Evolutionary conservation across 495 filamentous ascomycete species (phyloP), one percentile per base, ranked within the genome.

Genomic region (Talaromyces adpressus): DNA sequence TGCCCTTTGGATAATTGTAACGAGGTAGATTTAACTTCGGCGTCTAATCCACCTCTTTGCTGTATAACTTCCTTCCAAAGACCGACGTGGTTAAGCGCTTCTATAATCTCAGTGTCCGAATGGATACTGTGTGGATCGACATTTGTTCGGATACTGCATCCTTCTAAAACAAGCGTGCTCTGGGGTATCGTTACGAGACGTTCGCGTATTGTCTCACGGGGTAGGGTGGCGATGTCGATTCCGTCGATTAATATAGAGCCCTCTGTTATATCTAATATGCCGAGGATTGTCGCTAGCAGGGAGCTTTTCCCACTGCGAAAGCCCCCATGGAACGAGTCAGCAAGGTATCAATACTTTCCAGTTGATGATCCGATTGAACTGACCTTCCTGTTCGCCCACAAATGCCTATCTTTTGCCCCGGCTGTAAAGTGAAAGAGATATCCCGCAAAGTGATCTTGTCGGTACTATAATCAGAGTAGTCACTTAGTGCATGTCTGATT

Each of bases 341-440:
- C 22, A 22, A 29, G 20, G 9, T 54, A 25, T 12, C n/a, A n/a
- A n/a, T n/a, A 12, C n/a, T 47, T 47, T 18, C 41, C n/a, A 6
- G 6, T 36, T 16, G 1, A 16, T 47, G 14, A 47, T 0, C 8
- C 14, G 2, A 47, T 47, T 18, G 1, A 18, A 54, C 52, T 18
- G 41, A 61, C 59, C 59, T 65, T 68, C 65, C 71, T 75, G 20
- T 73, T 6, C 72, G 68, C 45, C 77, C 77, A 61, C 75, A 79
- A 52, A 88, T 84, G 25, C 77, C 81, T 36, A 87, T 71, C 59
- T 87, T 87, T 67, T 87, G 77, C 12, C 85, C 85, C 2, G 80
- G 71, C 9, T 71, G 60, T 30, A 87, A 77, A 16, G 71, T 67
- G 0, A 88, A 65, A 11, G 77, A 82, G 9, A 87, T 68, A 54